phyloP scores from a whole-genome alignment of 768 basidiomycete species.

The Dentipellis fragilis region DNA sequence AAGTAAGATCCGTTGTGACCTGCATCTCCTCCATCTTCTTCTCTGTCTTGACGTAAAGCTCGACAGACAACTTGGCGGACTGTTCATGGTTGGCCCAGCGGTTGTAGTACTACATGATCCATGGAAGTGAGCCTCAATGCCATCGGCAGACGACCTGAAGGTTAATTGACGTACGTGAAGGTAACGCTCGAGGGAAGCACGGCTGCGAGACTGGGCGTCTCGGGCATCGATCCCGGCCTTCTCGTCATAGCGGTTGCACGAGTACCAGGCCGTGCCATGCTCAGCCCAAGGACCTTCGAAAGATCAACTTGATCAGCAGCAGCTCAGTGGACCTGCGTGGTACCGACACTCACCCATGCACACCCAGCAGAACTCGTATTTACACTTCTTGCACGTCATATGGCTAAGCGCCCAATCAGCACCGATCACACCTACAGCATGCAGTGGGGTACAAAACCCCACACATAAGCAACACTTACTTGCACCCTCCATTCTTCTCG shows the following conservation, averaged over 20 bases:
- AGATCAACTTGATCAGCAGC: slow-evolving; percentile 21
- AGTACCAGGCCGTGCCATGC: slow-evolving; percentile 96
- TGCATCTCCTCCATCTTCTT: slow-evolving; percentile 99
- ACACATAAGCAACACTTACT: slow-evolving; percentile 47
- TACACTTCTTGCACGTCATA: slow-evolving; percentile 99
- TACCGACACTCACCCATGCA: slow-evolving; percentile 68
- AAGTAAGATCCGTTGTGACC: slow-evolving; percentile 79
- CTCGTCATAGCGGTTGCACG: slow-evolving; percentile 96
- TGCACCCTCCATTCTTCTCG: slow-evolving; percentile 99
- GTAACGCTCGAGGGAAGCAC: slow-evolving; percentile 90
- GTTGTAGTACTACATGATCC: slow-evolving; percentile 76
- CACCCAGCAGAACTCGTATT: slow-evolving; percentile 98
- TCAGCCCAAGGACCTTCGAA: slow-evolving; percentile 84
- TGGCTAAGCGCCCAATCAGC: slow-evolving; percentile 46
- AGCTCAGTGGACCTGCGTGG: slow-evolving; percentile 15
- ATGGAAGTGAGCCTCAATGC: neutral
- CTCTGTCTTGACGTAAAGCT: slow-evolving; percentile 91
- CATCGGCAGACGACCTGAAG: neutral
- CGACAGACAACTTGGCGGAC: slow-evolving; percentile 91
- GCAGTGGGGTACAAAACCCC: neutral
- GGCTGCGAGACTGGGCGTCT: slow-evolving; percentile 83
- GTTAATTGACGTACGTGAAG: slow-evolving; percentile 61
- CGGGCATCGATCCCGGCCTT: slow-evolving; percentile 80
- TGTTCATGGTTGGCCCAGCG: slow-evolving; percentile 99
- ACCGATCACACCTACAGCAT: neutral